phyloP scores from a whole-genome alignment of 306 rosid species.

The Calophaca sinica region DNA sequence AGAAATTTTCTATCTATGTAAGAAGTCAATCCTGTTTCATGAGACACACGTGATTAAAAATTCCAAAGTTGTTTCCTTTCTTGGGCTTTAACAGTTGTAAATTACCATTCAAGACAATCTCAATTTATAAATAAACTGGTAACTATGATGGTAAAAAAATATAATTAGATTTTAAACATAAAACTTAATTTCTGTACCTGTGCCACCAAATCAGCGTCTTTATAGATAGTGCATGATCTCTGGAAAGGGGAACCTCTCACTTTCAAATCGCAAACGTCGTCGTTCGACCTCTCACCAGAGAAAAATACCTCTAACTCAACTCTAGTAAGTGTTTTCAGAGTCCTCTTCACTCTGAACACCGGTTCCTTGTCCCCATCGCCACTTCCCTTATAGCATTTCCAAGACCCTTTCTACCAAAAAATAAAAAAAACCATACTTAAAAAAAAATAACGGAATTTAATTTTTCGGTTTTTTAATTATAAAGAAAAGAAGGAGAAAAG shows the following conservation, averaged over 20 bases:
- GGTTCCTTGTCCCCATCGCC: slow-evolving; percentile 47
- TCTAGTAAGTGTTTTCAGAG: slow-evolving; percentile 56
- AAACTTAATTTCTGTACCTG: slow-evolving; percentile 60
- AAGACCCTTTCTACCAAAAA: slow-evolving; percentile 65
- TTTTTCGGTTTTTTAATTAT: background rate
- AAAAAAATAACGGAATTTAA: background rate
- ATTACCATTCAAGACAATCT: background rate
- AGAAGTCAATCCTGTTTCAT: slow-evolving; percentile 25
- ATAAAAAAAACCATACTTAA: background rate
- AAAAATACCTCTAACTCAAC: slow-evolving; percentile 69
- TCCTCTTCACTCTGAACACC: slow-evolving; percentile 65
- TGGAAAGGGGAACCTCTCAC: slow-evolving; percentile 73
- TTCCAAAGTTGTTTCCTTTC: slow-evolving; percentile 18
- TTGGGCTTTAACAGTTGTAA: background rate
- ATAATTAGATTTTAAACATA: background rate
- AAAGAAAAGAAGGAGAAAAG: background rate
- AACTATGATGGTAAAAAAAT: background rate
- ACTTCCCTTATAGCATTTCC: slow-evolving; percentile 78
- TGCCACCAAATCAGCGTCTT: slow-evolving; percentile 65
- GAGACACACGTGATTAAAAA: background rate
- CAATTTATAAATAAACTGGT: background rate
- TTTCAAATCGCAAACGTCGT: slow-evolving; percentile 54
- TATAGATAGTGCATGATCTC: slow-evolving; percentile 74
- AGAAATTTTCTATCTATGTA: background rate
- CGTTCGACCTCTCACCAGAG: slow-evolving; percentile 48